Conservation (phyloP, 208 protist genomes). For the Acanthamoeba castellanii region DNA sequence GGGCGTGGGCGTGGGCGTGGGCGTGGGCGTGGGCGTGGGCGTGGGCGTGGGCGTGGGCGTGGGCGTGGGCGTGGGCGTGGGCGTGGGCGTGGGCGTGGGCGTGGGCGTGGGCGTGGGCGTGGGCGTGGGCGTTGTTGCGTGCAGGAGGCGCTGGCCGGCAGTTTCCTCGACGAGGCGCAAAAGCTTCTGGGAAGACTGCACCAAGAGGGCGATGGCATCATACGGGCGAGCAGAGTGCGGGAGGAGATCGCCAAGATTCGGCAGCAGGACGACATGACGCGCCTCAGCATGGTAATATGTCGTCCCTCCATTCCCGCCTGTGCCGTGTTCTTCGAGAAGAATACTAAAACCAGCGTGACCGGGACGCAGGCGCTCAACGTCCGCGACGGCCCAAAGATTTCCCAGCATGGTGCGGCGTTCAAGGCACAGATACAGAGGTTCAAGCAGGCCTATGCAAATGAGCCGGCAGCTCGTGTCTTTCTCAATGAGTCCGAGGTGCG, state of each 20-base stretch:
- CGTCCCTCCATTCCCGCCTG: too few relatives aligned
- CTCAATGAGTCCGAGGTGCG: neutral
- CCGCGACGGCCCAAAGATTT: neutral
- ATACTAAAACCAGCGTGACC: too few relatives aligned
- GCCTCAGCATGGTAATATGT: neutral
- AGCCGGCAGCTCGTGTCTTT: neutral
- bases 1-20: too few relatives aligned
- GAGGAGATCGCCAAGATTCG: slow-evolving; percentile 13
- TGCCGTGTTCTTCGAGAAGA: too few relatives aligned
- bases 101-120: too few relatives aligned
- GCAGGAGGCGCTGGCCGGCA: neutral
- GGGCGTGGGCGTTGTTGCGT: neutral
- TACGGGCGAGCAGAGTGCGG: neutral
- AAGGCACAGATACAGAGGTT: slow-evolving; percentile 6
- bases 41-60: too few relatives aligned
- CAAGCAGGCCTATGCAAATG: neutral
- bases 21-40: too few relatives aligned
- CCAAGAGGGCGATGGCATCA: neutral
- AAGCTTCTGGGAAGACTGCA: neutral
- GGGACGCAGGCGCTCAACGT: neutral
- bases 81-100: too few relatives aligned
- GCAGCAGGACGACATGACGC: neutral
- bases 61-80: too few relatives aligned
- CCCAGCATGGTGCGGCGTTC: neutral
- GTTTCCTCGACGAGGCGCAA: neutral